Base-by-base conservation (phyloP, 1,139 yeast genomes). In the Saccharomyces hybrid region DNA sequence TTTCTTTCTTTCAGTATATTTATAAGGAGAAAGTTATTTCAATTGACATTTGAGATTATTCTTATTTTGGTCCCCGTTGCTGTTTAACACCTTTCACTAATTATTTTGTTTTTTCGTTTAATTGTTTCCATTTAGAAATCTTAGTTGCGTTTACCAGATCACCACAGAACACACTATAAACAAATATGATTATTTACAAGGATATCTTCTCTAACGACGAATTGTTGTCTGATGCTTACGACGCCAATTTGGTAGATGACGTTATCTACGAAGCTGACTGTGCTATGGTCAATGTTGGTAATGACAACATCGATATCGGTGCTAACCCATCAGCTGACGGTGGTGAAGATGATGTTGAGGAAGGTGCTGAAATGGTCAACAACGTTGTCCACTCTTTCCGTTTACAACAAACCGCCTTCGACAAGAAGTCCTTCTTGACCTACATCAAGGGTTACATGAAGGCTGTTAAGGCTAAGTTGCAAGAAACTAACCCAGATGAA, bases 291-390 rank as follows among this genome's bases (percentile, higher is more conserved):
- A 84, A 79, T 70, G 87, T 91, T 69, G 84, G 82, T 74, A 88
- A 88, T 73, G 96, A 83, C 71, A 91, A 91, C 73, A 84, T 93
- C 68, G 98, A 93, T 76, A 93, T 93, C 76, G 99, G 99, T 79
- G 99, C 96, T 71, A 93, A 95, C 85, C 97, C 99, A 73, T 89
- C 97, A 69, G 97, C 98, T 68, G 99, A 93, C 79, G 98, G 79
- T 64, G 96, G 78, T 69, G 91, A 74, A 53, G 96, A 82, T 50
- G 96, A 83, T 58, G 73, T 83, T 58, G 99, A 91, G 68, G 96
- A 87, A 56, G 88, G 85, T 76, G 79, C 82, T 69, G 88, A 85
- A 77, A 82, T 88, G 68, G 97, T 93, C 74, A 93, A 91, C 96
- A 93, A 93, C 82, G 88, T 93, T 74, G 97, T 91, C 70, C 83